Conservation (phyloP, 129 eudicot genomes). For the Solidago caesia region DNA sequence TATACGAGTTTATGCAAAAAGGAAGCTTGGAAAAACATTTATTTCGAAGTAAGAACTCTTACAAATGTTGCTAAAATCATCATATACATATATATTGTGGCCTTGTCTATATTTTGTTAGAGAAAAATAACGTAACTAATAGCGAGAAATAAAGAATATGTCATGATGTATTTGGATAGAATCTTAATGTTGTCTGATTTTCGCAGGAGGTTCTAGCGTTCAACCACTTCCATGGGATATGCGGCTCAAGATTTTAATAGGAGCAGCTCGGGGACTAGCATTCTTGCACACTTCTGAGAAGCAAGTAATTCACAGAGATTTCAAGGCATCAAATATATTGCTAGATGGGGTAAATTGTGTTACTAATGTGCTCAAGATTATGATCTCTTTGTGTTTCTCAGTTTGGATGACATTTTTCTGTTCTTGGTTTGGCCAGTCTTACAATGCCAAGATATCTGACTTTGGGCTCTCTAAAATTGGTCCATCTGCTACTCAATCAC, state of each 20-base stretch:
- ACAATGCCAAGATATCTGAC: too few relatives aligned
- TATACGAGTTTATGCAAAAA: conserved; percentile 63
- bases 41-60: conserved; percentile 48
- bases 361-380: too few relatives aligned
- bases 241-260: conserved; percentile 47
- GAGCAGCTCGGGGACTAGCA: conserved; percentile 60
- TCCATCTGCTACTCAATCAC: too few relatives aligned
- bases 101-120: too few relatives aligned
- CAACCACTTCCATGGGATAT: conserved; percentile 54
- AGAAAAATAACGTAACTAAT: too few relatives aligned
- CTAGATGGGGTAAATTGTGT: conserved; percentile 41
- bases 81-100: too few relatives aligned
- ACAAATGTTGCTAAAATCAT: background rate
- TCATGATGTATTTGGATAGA: too few relatives aligned
- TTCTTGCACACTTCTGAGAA: conserved; percentile 53
- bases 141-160: too few relatives aligned
- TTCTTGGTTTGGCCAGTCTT: too few relatives aligned
- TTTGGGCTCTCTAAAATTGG: too few relatives aligned
- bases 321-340: conserved; percentile 60
- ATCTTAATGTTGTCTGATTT: background rate
- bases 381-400: too few relatives aligned
- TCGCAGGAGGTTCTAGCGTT: conserved; percentile 29
- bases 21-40: conserved; percentile 74
- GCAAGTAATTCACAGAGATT: conserved; percentile 55
- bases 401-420: too few relatives aligned